Evolutionary conservation across 2,329 filamentous ascomycete species (phyloP).

Genomic region (Hypoxylon sp.): DNA sequence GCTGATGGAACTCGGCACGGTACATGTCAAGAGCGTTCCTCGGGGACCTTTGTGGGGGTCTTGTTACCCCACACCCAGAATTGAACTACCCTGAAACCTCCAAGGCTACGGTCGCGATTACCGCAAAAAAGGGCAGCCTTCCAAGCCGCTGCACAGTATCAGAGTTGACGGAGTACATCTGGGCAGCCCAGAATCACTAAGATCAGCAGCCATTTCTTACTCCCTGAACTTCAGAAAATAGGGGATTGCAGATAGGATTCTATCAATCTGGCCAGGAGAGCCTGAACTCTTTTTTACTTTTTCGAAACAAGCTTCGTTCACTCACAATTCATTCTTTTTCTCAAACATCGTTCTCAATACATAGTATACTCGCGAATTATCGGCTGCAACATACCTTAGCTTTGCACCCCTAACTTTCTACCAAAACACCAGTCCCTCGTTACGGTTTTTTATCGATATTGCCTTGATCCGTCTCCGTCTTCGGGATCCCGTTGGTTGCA

Average conservation of each 20-base stretch:
- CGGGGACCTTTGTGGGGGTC: constrained; percentile 36
- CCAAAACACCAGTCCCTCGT: constrained; percentile 21
- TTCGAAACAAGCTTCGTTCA: constrained; percentile 29
- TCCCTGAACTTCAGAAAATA: constrained; percentile 43
- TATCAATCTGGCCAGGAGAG: constrained; percentile 28
- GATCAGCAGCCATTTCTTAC: constrained; percentile 33
- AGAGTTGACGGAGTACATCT: constrained; percentile 35
- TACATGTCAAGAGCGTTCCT: constrained; percentile 10
- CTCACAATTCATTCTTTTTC: constrained; percentile 26
- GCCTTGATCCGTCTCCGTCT: constrained; percentile 29
- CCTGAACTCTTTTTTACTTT: constrained; percentile 28
- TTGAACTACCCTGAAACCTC: constrained; percentile 33
- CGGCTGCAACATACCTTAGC: constrained; percentile 22
- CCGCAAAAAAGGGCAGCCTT: constrained; percentile 36
- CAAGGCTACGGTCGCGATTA: constrained; percentile 39
- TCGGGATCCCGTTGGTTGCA: constrained; percentile 28
- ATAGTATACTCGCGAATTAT: constrained; percentile 20
- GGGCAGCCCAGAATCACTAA: constrained; percentile 21
- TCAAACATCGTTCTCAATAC: constrained; percentile 16
- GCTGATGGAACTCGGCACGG: constrained; percentile 19
- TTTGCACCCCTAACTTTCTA: constrained; percentile 6
- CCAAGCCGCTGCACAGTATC: constrained; percentile 28
- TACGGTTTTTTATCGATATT: constrained; percentile 37
- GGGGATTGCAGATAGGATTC: constrained; percentile 45
- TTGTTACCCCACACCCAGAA: constrained; percentile 39